Base-by-base conservation (phyloP, 2,329 filamentous ascomycete species). In the Diaporthe velutina region DNA sequence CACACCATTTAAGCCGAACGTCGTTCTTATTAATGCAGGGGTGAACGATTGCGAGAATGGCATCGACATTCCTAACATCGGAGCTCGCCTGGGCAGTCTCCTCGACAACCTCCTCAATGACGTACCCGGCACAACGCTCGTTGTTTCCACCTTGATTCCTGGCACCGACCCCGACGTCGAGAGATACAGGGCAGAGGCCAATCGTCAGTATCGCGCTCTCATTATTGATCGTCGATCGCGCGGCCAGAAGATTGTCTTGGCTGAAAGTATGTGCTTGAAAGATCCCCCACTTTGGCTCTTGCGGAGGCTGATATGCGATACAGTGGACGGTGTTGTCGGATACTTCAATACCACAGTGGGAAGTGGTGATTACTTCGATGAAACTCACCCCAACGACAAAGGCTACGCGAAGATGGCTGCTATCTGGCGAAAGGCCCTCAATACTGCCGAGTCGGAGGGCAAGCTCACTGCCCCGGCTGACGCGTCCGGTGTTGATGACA, bases 61-160 rank as follows among this genome's bases (percentile, higher is more conserved):
- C 38, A 70, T 76, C 22, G 77, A 83, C 17, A 58, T 79, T 38
- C 55, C 60, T 17, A 77, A 79, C 0, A 79, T 78, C 25, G 71
- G 77, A 3, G 33, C 25, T 0, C 77, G 81, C 19, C 80, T 83
- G 77, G 68, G 77, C 25, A 40, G 48, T 3, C 75, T 83, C 1
- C 68, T 83, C 4, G 78, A 77, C 17, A 73, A 78, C 12, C 70
- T 83, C 19, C 80, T 78, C 38, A 57, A 75, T 13, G 52, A 71
- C 2, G 77, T 80, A 1, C 64, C 66, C 50, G 40, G 60, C 9
- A 81, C 80, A 3, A 80, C 79, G 1, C 77, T 83, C 22, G 79
- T 84, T 28, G 73, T 84, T 8, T 83, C 82, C 5, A 83, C 82
- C 0, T 76, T 84, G 1, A 74, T 83, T 6, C 80, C 79, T 3